Base-by-base conservation (phyloP, 345 rosid species). In the Nasturtium officinale region DNA sequence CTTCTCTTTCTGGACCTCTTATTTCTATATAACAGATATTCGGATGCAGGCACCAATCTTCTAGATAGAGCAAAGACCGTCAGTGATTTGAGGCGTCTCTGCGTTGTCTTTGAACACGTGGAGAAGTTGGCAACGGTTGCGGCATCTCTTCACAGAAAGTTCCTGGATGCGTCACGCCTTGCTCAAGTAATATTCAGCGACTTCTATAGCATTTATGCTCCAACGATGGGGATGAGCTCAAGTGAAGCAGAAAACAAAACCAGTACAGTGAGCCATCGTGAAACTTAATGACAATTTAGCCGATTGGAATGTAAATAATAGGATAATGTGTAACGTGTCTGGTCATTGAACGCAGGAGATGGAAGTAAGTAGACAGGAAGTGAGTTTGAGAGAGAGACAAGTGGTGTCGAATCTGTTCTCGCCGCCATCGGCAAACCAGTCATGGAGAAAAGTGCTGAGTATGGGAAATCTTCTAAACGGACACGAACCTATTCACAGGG, bases 401-500 rank as follows among this genome's bases (percentile, higher is more conserved):
- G 76, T 75, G 0, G 80, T 91, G 28, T 90, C 98, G 9, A 84
- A 85, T 61, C 77, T 95, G 87, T 95, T 95, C 55, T 17, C 76
- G n/a, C 89, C 72, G 0, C 99, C 99, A 8, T 84, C 83, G 1
- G 89, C 91, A 9, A 90, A 90, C 75, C 98, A 95, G 72, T 86
- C 97, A 6, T 95, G 99, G 99, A 86, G 99, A 72, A 95, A 90
- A 83, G 98, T 91, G 67, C 65, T 91, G 59, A 95, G 99, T 78
- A 91, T 91, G 96, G 99, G 99, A 15, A 95, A 95, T 79, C 92
- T 87, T 73, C 89, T 95, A 6, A 95, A 91, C 53, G 96, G 99
- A 45, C 99, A 95, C 15, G 99, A 95, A 78, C 99, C 99, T 1
- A 80, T 84, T 52, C 76, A 83, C 38, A 78, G 99, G 77, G 99